Evolutionary conservation across 225 moss, liverwort and hornwort species (phyloP), one percentile per base, ranked within the genome.

Genomic region (Marchantia polymorpha): DNA sequence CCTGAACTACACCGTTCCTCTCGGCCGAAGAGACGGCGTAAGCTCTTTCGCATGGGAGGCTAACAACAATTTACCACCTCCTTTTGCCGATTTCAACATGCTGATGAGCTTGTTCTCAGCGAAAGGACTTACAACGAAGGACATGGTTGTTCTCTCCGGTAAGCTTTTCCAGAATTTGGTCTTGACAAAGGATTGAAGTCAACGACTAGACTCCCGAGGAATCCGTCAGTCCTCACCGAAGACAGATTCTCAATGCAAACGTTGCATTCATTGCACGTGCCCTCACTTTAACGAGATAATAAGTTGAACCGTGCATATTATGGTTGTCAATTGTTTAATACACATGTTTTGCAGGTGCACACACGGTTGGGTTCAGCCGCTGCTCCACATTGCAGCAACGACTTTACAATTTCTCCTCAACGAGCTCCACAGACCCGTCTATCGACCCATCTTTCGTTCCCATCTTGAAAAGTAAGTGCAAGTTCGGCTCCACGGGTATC

Each of bases 381-480:
- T 82, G 82, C 69, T 27, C 75, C 26, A 82, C 64, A 16, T 55
- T 82, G 29, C 50, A 54, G 39, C 20, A 2, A 11, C 26, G 82
- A 81, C 47, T 92, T 5, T 90, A 92, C 81, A 86, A 89, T 74
- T 89, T 84, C 61, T 64, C 0, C 0, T 86, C 85, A 52, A 49
- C 64, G 0, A 59, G 58, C 7, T 50, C 22, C 0, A 69, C 2
- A 2, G 90, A 91, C 64, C 83, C 84, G 10, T 9, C 79, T 1
- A 1, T 87, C 0, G 23, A 90, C 73, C 3, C 79, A 0, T 0
- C 0, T 0, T 90, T 19, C 0, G 84, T 84, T 0, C 0, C 0
- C 0, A 16, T 0, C 0, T 56, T 94, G 27, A 87, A 89, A 51
- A 0, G 0, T 0, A 7, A 27, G 12, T 92, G 94, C 58, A 77